A percentile compares a stretch with the other conserved stretches of the same genome.
Conservation (phyloP, 495 filamentous ascomycete species). For the Trichocladium uniseriatum region DNA sequence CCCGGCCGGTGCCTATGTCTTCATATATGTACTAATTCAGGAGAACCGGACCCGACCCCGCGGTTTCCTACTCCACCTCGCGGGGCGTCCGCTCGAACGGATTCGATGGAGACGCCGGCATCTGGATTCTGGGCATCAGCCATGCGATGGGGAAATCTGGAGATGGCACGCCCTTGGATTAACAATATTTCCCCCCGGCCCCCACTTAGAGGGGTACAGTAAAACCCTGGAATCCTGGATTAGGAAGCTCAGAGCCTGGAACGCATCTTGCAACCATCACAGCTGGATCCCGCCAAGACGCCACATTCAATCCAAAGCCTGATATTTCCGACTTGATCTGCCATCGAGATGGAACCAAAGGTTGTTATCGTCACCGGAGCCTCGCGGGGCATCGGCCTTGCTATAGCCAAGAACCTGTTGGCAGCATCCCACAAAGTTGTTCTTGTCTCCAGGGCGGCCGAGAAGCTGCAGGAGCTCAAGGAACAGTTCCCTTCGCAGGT, state of each 20-base stretch:
- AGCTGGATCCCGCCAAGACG: neutral
- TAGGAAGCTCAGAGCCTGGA: neutral
- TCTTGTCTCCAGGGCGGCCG: constrained; percentile 60
- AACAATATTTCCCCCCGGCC: constrained; percentile 6
- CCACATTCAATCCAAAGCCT: constrained; percentile 3
- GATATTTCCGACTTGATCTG: no score
- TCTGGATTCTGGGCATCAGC: neutral
- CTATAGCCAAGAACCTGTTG: constrained; percentile 65
- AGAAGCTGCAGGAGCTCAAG: constrained; percentile 58
- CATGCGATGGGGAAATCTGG: neutral
- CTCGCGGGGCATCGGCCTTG: constrained; percentile 72
- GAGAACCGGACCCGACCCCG: neutral
- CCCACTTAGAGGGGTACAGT: constrained; percentile 9
- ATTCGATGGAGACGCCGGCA: neutral
- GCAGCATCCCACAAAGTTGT: constrained; percentile 60
- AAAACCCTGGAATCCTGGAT: neutral
- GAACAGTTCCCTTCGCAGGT: constrained; percentile 56
- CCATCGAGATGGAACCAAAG: constrained; percentile 41
- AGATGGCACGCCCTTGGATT: constrained; percentile 1
- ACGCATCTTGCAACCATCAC: neutral
- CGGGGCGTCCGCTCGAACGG: neutral
- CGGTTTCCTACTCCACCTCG: neutral
- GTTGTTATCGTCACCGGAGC: constrained; percentile 61
- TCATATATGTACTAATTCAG: no score
- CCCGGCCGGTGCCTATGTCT: no score